Conservation (phyloP, 2,329 filamentous ascomycete species). For the Sporothrix phasma region DNA sequence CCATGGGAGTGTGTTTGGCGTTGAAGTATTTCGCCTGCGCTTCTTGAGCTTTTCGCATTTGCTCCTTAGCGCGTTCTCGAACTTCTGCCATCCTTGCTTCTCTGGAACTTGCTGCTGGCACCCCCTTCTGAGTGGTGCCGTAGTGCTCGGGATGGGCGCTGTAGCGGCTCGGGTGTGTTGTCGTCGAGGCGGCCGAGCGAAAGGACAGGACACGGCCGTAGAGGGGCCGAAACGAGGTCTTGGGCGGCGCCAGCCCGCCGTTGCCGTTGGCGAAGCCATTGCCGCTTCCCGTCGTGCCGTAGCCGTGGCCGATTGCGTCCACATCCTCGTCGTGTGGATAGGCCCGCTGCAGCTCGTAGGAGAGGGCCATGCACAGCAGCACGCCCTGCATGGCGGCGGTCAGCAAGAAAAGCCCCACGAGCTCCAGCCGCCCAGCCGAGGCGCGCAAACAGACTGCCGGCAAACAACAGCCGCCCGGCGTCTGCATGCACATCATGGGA, state of each 20-base stretch:
- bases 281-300: conserved; percentile 21
- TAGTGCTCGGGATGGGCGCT: conserved; percentile 44
- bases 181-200: conserved; percentile 35
- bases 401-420: conserved; percentile 85
- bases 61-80: no score
- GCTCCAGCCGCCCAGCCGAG: conserved; percentile 84
- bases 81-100: no score
- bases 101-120: no score
- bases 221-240: conserved; percentile 25
- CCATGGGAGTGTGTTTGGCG: no score
- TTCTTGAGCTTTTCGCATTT: no score
- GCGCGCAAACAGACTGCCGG: conserved; percentile 68
- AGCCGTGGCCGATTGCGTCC: conserved; percentile 19
- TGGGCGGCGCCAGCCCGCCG: conserved; percentile 18
- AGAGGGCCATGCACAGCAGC: conserved; percentile 69
- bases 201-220: conserved; percentile 36
- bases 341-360: conserved; percentile 51
- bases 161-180: conserved; percentile 40
- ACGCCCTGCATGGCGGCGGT: conserved; percentile 78
- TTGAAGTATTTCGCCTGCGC: no score
- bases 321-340: conserved; percentile 1
- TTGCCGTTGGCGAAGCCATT: conserved; percentile 14
- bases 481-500: conserved; percentile 97
- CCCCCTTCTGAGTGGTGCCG: conserved; percentile 39
- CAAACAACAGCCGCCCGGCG: conserved; percentile 85